phyloP scores from a whole-genome alignment of 345 rosid genomes.

The Passiflora organensis region DNA sequence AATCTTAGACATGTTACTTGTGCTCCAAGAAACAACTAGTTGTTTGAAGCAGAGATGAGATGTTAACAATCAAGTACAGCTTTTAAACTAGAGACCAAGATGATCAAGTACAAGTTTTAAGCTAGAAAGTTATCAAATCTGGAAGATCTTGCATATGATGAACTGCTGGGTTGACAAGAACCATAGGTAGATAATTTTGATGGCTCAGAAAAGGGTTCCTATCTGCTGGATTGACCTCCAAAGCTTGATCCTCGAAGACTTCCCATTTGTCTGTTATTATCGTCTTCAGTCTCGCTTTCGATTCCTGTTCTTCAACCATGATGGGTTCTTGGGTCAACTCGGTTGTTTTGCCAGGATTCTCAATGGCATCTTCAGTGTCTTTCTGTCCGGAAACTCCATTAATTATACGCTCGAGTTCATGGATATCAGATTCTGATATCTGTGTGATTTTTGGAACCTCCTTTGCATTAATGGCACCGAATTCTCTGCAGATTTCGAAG shows the following conservation, averaged over 20 bases:
- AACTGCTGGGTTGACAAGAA: conserved; percentile 19
- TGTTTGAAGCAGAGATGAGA: not conserved
- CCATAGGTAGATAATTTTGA: conserved; percentile 11
- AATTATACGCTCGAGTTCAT: conserved; percentile 42
- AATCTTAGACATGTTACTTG: no score
- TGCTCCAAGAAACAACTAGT: no score
- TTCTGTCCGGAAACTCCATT: conserved; percentile 16
- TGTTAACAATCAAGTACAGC: no score
- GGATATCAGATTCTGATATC: conserved; percentile 44
- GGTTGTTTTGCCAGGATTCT: not conserved
- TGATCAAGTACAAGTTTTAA: no score
- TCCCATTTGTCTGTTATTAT: conserved; percentile 56
- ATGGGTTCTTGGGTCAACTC: no score
- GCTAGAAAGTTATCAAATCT: conserved; percentile 45
- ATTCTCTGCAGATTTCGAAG: conserved; percentile 46
- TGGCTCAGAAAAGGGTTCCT: conserved; percentile 10
- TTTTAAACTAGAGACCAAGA: no score
- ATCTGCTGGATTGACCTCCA: not conserved
- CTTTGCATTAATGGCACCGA: conserved; percentile 47
- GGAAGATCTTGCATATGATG: conserved; percentile 29
- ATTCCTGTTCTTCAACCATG: not conserved
- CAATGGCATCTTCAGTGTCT: not conserved
- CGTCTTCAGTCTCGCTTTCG: conserved; percentile 25
- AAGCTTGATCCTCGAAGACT: conserved; percentile 40
- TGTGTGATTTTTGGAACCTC: conserved; percentile 39